Evolutionary conservation across 164 flowering plant species (phyloP), one percentile per base, ranked within the genome.

Genomic region (Magnolia kwangsiensis): DNA sequence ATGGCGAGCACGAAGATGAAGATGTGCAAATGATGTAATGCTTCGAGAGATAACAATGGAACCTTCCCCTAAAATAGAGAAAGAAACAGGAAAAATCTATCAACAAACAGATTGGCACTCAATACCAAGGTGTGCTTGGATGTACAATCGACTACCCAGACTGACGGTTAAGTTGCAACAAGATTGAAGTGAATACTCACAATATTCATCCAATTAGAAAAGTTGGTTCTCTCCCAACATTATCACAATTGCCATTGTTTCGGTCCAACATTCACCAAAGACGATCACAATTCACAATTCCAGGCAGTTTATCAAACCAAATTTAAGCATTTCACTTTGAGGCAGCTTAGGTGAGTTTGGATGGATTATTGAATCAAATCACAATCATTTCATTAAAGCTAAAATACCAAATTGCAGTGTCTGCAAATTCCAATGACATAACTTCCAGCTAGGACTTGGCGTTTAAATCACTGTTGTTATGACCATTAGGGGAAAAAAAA

Each of bases 1-100:
- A 88, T 89, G 16, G 98, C 98, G 72, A 95, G 75, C 21, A 92
- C 94, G 83, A 95, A 95, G 77, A 95, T 92, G 80, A 95, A 95
- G 18, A 91, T 95, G 75, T 95, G 98, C 24, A 95, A 89, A 66
- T 95, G 93, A 82, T 93, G 97, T 65, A 95, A 76, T 27, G 94
- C 95, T 79, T 87, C 88, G 51, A 81, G n/a, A 45, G 98, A 89
- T 78, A 95, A 63, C 81, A 95, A 75, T 49, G 91, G 93, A 66
- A 79, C 91, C 90, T 90, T 87, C 8, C 86, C 91, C 98, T 94
- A 90, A 74, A 72, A 74, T 49, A 71, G 45, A 7, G 51, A 71
- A 49, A 20, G 11, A 23, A 76, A 45, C 59, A 14, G 4, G 63
- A 19, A 55, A 73, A 49, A 64, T 23, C 27, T 70, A 29, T 11